Percentiles rank a stretch among this genome's conserved stretches.
These are phyloP conservation scores for Gautieria morchelliformis DNA, from an alignment of 768 basidiomycete species.

Conservation along the genomic window DNA sequence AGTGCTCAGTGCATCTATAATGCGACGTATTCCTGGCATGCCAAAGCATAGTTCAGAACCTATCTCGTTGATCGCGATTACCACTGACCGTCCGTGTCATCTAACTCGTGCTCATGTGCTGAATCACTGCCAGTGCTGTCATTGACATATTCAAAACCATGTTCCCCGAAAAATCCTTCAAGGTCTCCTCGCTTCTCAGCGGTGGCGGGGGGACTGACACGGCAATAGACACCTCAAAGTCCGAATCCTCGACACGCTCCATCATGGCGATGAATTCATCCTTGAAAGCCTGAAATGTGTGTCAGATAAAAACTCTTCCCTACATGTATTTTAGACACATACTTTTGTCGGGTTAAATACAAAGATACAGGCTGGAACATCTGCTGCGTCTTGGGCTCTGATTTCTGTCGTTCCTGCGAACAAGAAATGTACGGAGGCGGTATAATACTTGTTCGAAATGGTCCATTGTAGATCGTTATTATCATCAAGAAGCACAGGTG, in stretches of 20 bases:
- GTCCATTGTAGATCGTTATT: constrained; percentile 51
- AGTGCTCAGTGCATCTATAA: constrained; percentile 72
- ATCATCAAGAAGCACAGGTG: constrained; percentile 42
- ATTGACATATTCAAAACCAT: constrained; percentile 67
- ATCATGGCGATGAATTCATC: constrained; percentile 36
- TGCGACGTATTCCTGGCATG: constrained; percentile 49
- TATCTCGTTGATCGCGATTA: neutral
- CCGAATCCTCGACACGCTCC: constrained; percentile 40
- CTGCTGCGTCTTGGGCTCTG: constrained; percentile 29
- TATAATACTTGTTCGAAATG: constrained; percentile 62
- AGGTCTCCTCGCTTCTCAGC: constrained; percentile 35
- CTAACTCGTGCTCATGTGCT: neutral
- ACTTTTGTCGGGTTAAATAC: constrained; percentile 59
- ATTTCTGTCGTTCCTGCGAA: constrained; percentile 37
- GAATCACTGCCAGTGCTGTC: constrained; percentile 7
- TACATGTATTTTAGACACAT: neutral
- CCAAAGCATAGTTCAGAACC: neutral
- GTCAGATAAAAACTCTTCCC: neutral
- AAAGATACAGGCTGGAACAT: constrained; percentile 64
- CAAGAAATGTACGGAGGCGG: constrained; percentile 64
- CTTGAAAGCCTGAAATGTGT: neutral
- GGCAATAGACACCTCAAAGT: constrained; percentile 66
- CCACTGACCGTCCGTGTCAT: constrained; percentile 1
- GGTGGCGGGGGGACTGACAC: constrained; percentile 33
- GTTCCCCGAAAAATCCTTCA: constrained; percentile 56